Conservation (phyloP, 1,284 basidiomycete species). For the Ganoderma leucocontextum region DNA sequence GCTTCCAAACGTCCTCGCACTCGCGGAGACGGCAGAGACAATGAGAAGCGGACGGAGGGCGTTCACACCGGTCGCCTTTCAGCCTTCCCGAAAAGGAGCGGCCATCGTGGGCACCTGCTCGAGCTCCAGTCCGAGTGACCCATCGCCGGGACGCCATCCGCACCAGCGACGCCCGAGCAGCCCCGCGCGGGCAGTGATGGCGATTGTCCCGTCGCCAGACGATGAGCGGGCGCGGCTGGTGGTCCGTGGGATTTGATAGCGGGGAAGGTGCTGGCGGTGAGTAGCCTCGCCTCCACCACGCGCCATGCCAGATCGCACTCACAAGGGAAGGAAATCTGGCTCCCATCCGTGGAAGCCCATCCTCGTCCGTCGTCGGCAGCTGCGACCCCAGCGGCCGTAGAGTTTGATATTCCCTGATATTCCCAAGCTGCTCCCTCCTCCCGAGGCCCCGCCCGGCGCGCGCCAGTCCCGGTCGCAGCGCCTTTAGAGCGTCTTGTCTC, state of each 20-base stretch:
- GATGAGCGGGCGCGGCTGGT: constrained; percentile 5
- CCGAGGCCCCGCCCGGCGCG: background rate
- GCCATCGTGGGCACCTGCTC: constrained; percentile 26
- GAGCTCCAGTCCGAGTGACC: constrained; percentile 26
- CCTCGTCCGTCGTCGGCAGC: constrained; percentile 23
- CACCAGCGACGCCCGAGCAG: constrained; percentile 14
- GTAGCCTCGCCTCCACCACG: constrained; percentile 34
- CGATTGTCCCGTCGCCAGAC: constrained; percentile 7
- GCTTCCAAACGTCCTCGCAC: constrained; percentile 1
- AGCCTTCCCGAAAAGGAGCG: constrained; percentile 35
- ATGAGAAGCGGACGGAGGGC: constrained; percentile 7
- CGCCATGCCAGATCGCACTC: constrained; percentile 33
- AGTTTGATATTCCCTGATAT: constrained; percentile 32
- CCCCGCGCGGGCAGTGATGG: constrained; percentile 13
- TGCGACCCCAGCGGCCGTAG: constrained; percentile 26
- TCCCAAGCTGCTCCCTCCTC: constrained; percentile 14
- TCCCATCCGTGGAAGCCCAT: constrained; percentile 25
- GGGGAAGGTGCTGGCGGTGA: constrained; percentile 30
- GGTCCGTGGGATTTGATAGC: constrained; percentile 18
- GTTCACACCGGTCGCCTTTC: constrained; percentile 37
- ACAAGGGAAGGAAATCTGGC: constrained; percentile 36
- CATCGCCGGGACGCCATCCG: constrained; percentile 22
- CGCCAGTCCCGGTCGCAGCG: background rate
- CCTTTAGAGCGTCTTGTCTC: background rate
- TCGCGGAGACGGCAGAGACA: constrained; percentile 3